These are phyloP conservation scores for Carex arenaria DNA, from an alignment of 202 grass and related monocot genomes.

Conservation along the genomic window DNA sequence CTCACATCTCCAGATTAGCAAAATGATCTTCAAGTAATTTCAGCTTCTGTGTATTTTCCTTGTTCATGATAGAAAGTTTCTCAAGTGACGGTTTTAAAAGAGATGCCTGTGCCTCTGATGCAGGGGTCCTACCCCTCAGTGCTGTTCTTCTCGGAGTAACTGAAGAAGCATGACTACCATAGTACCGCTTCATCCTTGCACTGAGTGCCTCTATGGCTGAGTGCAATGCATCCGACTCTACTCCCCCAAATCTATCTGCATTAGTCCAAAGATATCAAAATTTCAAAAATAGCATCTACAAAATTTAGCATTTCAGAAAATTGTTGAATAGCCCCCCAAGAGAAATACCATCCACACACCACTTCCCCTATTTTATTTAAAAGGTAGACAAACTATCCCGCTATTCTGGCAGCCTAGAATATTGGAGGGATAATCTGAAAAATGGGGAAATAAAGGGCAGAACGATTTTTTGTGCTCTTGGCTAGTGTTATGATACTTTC, in stretches of 20 bases:
- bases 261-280: constrained; percentile 16
- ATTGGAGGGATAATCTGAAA: neutral
- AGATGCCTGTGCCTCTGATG: constrained; percentile 56
- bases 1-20: constrained; percentile 57
- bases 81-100: constrained; percentile 74
- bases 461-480: neutral
- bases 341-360: neutral
- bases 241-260: constrained; percentile 68
- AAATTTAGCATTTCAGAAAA: neutral
- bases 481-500: neutral
- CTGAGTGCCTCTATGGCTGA: constrained; percentile 61
- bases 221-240: constrained; percentile 75
- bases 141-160: constrained; percentile 28
- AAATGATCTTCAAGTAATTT: constrained; percentile 58
- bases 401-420: neutral
- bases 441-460: neutral
- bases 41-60: constrained; percentile 70
- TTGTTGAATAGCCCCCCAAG: neutral
- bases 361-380: neutral
- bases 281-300: neutral
- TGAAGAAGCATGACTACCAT: constrained; percentile 1
- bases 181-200: constrained; percentile 55
- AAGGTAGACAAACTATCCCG: neutral
- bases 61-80: constrained; percentile 61
- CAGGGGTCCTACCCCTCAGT: constrained; percentile 29